Percentiles rank a stretch among this genome's conserved stretches.
These are phyloP conservation scores for Exophiala oligosperma DNA, from an alignment of 2,329 filamentous ascomycete genomes.

Conservation along the genomic window DNA sequence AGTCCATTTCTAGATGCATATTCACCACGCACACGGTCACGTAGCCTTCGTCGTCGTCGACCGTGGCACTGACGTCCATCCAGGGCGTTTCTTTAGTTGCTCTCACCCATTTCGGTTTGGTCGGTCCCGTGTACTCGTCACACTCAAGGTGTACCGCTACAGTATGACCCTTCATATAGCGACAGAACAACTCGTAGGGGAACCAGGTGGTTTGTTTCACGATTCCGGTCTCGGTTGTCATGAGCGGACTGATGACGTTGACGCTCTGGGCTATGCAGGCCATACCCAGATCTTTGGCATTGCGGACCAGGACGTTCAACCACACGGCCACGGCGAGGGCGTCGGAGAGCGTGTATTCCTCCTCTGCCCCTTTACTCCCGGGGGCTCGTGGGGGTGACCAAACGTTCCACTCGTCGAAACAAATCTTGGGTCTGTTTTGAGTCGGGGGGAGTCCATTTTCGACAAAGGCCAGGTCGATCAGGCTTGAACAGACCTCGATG, in stretches of 20 bases:
- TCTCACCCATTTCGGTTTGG: conserved; percentile 39
- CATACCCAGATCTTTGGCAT: conserved; percentile 71
- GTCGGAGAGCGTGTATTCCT: conserved; percentile 72
- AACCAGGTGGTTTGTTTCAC: conserved; percentile 74
- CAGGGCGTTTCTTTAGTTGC: conserved; percentile 65
- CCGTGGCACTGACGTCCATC: conserved; percentile 42
- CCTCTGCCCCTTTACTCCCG: conserved; percentile 70
- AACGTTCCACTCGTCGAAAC: conserved; percentile 85
- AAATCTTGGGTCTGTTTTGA: conserved; percentile 68
- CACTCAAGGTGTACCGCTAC: conserved; percentile 65
- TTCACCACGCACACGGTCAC: conserved; percentile 73
- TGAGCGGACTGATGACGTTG: conserved; percentile 75
- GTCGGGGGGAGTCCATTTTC: conserved; percentile 54
- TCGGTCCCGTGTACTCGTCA: conserved; percentile 62
- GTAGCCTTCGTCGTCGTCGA: conserved; percentile 57
- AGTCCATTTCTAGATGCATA: conserved; percentile 61
- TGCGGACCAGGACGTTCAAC: conserved; percentile 74
- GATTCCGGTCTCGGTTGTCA: conserved; percentile 66
- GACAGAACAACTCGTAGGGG: conserved; percentile 68
- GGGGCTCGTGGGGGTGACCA: conserved; percentile 73
- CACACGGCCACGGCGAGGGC: conserved; percentile 73
- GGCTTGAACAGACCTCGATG: conserved; percentile 66
- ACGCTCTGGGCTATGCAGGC: conserved; percentile 76
- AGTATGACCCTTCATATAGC: conserved; percentile 72
- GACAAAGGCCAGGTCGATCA: conserved; percentile 75